Percentiles rank a stretch among this genome's conserved stretches.
Evolutionary conservation across 441 rosid genomes (phyloP).

Genomic region (Gossypium gossypioides): DNA sequence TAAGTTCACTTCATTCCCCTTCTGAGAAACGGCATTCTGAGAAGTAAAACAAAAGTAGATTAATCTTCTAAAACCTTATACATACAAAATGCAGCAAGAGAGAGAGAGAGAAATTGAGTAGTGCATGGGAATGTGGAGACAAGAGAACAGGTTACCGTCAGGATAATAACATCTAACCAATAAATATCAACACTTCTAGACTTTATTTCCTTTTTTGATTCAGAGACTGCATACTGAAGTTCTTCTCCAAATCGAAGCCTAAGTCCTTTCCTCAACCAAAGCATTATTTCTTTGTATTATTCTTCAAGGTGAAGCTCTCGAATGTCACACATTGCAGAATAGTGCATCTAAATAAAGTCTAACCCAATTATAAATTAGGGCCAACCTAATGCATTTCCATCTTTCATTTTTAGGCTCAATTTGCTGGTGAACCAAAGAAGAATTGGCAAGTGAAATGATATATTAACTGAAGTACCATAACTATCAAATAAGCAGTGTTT

Average conservation of each 20-base stretch:
- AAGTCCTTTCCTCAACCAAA: not conserved
- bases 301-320: not conserved
- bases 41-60: slow-evolving; percentile 20
- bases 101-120: not conserved
- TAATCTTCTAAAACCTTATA: slow-evolving; percentile 13
- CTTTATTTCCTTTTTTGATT: not conserved
- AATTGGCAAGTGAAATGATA: not conserved
- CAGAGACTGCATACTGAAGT: not conserved
- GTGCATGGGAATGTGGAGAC: not conserved
- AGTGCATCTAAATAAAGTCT: not conserved
- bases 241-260: not conserved
- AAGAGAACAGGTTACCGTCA: not conserved
- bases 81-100: not conserved
- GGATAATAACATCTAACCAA: not conserved
- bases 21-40: slow-evolving; percentile 78
- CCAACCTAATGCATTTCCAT: not conserved
- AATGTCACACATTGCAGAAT: not conserved
- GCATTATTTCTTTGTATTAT: not conserved
- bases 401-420: not conserved
- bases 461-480: not conserved
- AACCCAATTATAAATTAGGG: not conserved
- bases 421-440: not conserved
- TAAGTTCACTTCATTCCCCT: slow-evolving; percentile 85
- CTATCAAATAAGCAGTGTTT: not conserved
- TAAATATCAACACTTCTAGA: not conserved